Conservation (phyloP, 768 basidiomycete genomes). For the Termitomyces sp. region DNA sequence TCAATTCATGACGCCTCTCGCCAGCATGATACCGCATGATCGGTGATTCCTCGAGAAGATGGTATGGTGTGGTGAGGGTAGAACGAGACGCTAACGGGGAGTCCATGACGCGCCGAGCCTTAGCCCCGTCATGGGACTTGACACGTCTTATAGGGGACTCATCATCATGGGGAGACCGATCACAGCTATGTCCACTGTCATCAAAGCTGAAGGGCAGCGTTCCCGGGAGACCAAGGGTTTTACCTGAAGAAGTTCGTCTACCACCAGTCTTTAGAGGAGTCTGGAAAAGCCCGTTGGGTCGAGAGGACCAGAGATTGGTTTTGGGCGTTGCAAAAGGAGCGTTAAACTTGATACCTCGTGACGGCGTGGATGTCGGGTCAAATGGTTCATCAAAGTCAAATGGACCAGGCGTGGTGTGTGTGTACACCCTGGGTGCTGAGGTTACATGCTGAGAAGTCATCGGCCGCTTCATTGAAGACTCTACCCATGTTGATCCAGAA, state of each 20-base stretch:
- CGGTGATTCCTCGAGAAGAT: conserved; percentile 29
- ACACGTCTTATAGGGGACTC: conserved; percentile 51
- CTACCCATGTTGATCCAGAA: conserved; percentile 38
- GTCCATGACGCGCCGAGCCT: conserved; percentile 26
- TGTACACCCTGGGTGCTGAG: conserved; percentile 33
- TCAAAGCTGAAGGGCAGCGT: conserved; percentile 24
- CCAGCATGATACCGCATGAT: conserved; percentile 21
- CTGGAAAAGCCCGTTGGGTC: conserved; percentile 40
- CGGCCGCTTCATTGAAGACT: conserved; percentile 48
- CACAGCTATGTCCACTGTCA: conserved; percentile 21
- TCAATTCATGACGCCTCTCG: conserved; percentile 6
- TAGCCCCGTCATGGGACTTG: conserved; percentile 24
- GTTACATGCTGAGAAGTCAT: conserved; percentile 44
- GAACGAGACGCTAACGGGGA: conserved; percentile 25
- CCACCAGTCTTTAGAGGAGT: conserved; percentile 41
- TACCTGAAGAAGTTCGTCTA: conserved; percentile 22
- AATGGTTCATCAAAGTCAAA: conserved; percentile 53
- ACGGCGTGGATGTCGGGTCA: conserved; percentile 77
- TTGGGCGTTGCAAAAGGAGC: conserved; percentile 61
- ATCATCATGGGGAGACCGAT: conserved; percentile 28
- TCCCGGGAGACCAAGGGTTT: conserved; percentile 22
- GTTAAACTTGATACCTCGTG: conserved; percentile 65
- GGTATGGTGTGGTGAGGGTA: conserved; percentile 2
- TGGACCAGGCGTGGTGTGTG: conserved; percentile 28
- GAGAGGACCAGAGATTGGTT: conserved; percentile 39